A percentile compares a stretch with the other conserved stretches of the same genome.
Evolutionary conservation across 441 rosid species (phyloP).

Genomic region (Biscutella laevigata): DNA sequence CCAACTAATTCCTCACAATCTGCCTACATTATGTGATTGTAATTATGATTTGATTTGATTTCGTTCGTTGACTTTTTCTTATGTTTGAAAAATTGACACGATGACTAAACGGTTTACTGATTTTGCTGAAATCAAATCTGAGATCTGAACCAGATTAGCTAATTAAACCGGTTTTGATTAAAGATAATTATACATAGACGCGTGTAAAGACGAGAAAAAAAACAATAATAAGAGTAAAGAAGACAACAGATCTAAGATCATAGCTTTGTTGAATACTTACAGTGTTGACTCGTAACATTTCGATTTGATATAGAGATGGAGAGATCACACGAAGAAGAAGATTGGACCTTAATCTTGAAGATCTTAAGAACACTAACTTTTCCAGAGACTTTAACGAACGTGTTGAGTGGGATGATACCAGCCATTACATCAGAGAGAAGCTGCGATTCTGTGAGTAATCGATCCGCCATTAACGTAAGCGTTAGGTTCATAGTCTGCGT

Average conservation of each 20-base stretch:
- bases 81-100: neutral
- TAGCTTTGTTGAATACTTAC: conserved; percentile 45
- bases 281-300: conserved; percentile 41
- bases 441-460: conserved; percentile 35
- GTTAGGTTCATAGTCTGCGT: conserved; percentile 38
- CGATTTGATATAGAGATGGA: conserved; percentile 32
- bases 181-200: no score
- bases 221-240: neutral
- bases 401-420: conserved; percentile 38
- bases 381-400: conserved; percentile 38
- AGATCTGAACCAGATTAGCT: neutral
- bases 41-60: neutral
- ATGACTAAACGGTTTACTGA: neutral
- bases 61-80: conserved; percentile 7
- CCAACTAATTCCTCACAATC: conserved; percentile 19
- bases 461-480: conserved; percentile 59
- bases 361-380: conserved; percentile 44
- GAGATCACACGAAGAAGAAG: conserved; percentile 50
- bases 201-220: neutral
- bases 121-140: neutral
- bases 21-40: neutral
- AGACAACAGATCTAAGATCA: neutral
- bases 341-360: conserved; percentile 32
- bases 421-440: conserved; percentile 28
- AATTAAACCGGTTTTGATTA: no score